Conservation (phyloP, 495 filamentous ascomycete species). For the Aspergillus diversus region DNA sequence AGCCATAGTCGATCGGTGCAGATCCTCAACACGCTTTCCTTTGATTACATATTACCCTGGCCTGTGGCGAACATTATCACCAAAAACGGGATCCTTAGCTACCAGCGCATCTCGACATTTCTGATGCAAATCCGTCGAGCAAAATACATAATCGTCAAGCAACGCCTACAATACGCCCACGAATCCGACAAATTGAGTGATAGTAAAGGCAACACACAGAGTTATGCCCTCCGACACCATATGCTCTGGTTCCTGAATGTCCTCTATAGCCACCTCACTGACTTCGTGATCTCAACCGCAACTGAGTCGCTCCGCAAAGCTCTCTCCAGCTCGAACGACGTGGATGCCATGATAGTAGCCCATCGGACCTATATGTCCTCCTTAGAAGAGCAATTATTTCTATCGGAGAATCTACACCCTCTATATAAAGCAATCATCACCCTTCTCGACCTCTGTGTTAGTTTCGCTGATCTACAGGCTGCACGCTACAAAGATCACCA, state of each 20-base stretch:
- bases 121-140: conserved; percentile 77
- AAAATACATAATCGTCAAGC: conserved; percentile 66
- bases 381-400: conserved; percentile 66
- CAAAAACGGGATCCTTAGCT: conserved; percentile 59
- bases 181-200: conserved; percentile 11
- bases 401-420: conserved; percentile 63
- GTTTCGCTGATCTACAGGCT: conserved; percentile 52
- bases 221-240: conserved; percentile 68
- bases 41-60: conserved; percentile 75
- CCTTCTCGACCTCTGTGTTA: conserved; percentile 61
- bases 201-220: conserved; percentile 44
- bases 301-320: conserved; percentile 53
- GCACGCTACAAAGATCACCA: conserved; percentile 29
- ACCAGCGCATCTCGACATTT: conserved; percentile 73
- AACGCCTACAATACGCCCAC: conserved; percentile 44
- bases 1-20: conserved; percentile 44
- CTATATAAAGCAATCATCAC: conserved; percentile 68
- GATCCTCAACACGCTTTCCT: conserved; percentile 57
- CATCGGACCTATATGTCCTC: conserved; percentile 66
- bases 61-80: conserved; percentile 82
- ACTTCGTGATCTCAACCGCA: conserved; percentile 66
- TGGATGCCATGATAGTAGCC: conserved; percentile 77
- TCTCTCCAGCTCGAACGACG: conserved; percentile 66
- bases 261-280: conserved; percentile 74
- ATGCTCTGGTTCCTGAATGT: conserved; percentile 80